A percentile compares a stretch with the other conserved stretches of the same genome.
These are phyloP conservation scores for Tricholoma saponaceum DNA, from an alignment of 768 basidiomycete species.

Conservation along the genomic window DNA sequence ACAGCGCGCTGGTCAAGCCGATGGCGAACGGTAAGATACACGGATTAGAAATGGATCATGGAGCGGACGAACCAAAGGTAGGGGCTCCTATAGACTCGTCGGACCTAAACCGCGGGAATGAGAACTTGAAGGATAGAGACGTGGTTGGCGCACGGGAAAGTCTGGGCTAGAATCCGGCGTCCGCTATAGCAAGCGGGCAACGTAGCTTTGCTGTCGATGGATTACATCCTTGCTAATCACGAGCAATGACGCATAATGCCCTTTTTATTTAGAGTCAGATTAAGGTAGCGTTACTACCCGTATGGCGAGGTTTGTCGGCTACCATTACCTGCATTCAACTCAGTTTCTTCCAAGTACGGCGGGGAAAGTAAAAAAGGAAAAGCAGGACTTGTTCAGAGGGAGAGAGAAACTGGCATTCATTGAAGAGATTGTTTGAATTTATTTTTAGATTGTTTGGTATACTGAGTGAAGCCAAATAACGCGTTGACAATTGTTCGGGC, in stretches of 20 bases:
- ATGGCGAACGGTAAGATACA: neutral
- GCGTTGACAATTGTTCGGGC: neutral
- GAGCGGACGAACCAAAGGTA: neutral
- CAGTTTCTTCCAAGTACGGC: too few relatives aligned
- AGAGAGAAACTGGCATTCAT: too few relatives aligned
- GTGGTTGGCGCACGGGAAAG: conserved; percentile 23
- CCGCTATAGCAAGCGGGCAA: conserved; percentile 12
- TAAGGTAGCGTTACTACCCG: neutral
- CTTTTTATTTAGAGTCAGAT: neutral
- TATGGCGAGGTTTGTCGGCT: too few relatives aligned
- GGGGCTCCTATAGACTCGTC: neutral
- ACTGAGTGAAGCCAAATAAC: neutral
- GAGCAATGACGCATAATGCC: too few relatives aligned
- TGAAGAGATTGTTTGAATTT: neutral
- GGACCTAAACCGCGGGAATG: conserved; percentile 11
- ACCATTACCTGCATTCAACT: too few relatives aligned
- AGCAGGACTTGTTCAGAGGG: too few relatives aligned
- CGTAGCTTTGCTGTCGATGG: neutral
- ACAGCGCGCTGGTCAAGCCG: neutral
- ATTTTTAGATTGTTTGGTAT: neutral
- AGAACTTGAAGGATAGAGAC: conserved; percentile 23
- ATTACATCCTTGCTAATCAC: neutral
- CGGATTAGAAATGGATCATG: neutral
- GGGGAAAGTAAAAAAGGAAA: too few relatives aligned
- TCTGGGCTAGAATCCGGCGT: conserved; percentile 24